Evolutionary conservation across 2,329 filamentous ascomycete species (phyloP).

Genomic region (Fusarium sp.): DNA sequence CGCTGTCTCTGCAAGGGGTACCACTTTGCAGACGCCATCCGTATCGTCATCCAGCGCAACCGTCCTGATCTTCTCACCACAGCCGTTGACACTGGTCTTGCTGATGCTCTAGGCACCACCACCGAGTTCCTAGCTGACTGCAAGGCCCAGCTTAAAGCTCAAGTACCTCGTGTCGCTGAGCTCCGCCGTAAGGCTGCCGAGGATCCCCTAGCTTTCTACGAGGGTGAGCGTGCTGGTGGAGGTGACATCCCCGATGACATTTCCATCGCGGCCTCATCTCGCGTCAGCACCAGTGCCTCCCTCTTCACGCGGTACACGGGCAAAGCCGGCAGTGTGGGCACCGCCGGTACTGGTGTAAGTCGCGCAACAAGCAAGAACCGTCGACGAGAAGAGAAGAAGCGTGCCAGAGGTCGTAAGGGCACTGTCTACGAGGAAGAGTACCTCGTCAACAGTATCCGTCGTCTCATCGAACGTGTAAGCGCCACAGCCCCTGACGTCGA

Average conservation of each 20-base stretch:
- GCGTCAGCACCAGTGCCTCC: slow-evolving; percentile 84
- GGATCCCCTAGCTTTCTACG: slow-evolving; percentile 90
- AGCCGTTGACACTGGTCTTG: slow-evolving; percentile 82
- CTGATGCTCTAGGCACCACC: slow-evolving; percentile 82
- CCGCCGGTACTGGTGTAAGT: slow-evolving; percentile 78
- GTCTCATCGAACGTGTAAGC: slow-evolving; percentile 87
- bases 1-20: slow-evolving; percentile 88
- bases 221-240: slow-evolving; percentile 75
- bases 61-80: slow-evolving; percentile 72
- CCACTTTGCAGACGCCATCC: slow-evolving; percentile 89
- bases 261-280: slow-evolving; percentile 85
- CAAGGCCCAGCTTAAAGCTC: slow-evolving; percentile 83
- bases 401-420: slow-evolving; percentile 93
- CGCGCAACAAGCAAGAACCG: slow-evolving; percentile 90
- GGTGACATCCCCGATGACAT: slow-evolving; percentile 90
- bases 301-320: slow-evolving; percentile 95
- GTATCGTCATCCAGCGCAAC: slow-evolving; percentile 73
- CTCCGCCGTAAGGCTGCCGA: slow-evolving; percentile 83
- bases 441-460: slow-evolving; percentile 85
- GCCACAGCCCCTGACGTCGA: slow-evolving; percentile 77
- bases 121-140: slow-evolving; percentile 96
- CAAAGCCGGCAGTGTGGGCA: slow-evolving; percentile 71
- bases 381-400: slow-evolving; percentile 91
- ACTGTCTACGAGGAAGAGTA: slow-evolving; percentile 99
- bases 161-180: slow-evolving; percentile 87